Conservation (phyloP, 768 basidiomycete genomes). For the Saitozyma sp. region DNA sequence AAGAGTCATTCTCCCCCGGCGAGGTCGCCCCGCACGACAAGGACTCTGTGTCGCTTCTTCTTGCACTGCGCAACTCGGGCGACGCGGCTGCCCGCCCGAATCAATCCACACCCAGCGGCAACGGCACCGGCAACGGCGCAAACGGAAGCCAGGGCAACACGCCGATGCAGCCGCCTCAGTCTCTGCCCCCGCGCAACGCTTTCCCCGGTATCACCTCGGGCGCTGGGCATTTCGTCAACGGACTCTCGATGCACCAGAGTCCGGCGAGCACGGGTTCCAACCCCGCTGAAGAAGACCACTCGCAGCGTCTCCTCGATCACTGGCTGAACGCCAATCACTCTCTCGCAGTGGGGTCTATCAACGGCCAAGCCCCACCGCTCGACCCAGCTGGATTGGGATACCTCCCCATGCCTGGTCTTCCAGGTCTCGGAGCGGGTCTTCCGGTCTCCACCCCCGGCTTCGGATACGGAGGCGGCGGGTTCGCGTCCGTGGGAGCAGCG, state of each 20-base stretch:
- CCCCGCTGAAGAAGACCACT: constrained; percentile 48
- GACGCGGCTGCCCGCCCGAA: constrained; percentile 15
- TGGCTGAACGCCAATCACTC: constrained; percentile 49
- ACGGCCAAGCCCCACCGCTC: constrained; percentile 19
- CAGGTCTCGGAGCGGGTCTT: no score
- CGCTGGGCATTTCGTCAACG: background rate
- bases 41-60: constrained; percentile 41
- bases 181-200: no score
- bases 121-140: background rate
- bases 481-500: no score
- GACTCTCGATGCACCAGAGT: constrained; percentile 3
- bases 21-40: constrained; percentile 34
- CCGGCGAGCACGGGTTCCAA: constrained; percentile 4
- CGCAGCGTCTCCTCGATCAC: constrained; percentile 50
- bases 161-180: no score
- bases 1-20: constrained; percentile 36
- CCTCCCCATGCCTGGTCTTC: background rate
- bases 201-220: background rate
- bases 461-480: no score
- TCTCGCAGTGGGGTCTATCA: constrained; percentile 41
- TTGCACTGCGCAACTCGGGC: constrained; percentile 43
- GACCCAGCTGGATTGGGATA: constrained; percentile 3
- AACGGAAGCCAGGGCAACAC: background rate
- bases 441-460: no score
- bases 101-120: background rate